Evolutionary conservation across 2,329 filamentous ascomycete genomes (phyloP).

Genomic region (Neobulgaria alba): DNA sequence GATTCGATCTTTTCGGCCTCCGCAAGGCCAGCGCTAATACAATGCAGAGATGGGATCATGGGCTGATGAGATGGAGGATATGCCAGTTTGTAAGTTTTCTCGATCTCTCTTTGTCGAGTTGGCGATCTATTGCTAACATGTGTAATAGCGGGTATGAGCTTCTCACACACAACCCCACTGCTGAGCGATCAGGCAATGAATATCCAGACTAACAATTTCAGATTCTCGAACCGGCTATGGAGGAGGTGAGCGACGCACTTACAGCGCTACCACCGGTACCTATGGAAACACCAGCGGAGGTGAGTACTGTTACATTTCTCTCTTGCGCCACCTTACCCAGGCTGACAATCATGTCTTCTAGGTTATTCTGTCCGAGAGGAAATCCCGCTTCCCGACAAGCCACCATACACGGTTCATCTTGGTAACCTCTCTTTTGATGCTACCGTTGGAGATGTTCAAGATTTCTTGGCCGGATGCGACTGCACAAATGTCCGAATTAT

Average conservation of each 20-base stretch:
- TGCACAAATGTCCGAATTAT: conserved; percentile 91
- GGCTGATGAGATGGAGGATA: conserved; percentile 97
- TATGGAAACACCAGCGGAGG: conserved; percentile 27
- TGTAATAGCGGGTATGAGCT: conserved; percentile 27
- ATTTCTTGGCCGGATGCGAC: conserved; percentile 78
- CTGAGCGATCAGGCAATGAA: too few relatives aligned
- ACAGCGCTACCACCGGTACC: conserved; percentile 25
- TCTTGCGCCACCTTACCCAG: background rate
- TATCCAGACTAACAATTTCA: conserved; percentile 15
- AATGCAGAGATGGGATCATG: conserved; percentile 71
- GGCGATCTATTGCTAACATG: conserved; percentile 21
- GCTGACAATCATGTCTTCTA: conserved; percentile 21
- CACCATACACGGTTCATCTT: conserved; percentile 90
- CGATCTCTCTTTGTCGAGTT: background rate
- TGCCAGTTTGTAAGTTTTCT: conserved; percentile 30
- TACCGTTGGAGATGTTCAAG: conserved; percentile 70
- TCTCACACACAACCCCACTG: background rate
- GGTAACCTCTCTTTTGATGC: conserved; percentile 96
- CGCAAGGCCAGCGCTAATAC: conserved; percentile 35
- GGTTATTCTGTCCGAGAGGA: conserved; percentile 62
- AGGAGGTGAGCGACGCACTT: conserved; percentile 26
- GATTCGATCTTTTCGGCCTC: conserved; percentile 18
- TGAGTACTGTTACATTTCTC: conserved; percentile 14
- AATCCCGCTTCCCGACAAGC: conserved; percentile 80
- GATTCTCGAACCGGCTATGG: conserved; percentile 30